Evolutionary conservation across 2,329 filamentous ascomycete genomes (phyloP), one percentile per base, ranked within the genome.

Genomic region (Chaetothyriales sp.): DNA sequence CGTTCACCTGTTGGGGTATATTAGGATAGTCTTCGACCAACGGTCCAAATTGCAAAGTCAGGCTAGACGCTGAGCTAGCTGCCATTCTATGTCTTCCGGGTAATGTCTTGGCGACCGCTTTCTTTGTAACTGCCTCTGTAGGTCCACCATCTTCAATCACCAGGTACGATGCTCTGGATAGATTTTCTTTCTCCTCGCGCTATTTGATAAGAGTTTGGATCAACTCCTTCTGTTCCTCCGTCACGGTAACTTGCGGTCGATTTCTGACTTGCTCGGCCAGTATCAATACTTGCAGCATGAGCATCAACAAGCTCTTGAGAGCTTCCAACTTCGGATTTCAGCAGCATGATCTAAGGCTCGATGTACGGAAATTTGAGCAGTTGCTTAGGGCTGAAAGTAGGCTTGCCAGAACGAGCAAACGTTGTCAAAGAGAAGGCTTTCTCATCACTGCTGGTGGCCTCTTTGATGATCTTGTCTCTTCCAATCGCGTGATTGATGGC

Each of bases 201-300:
- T 67, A 70, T 69, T 72, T 70, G 61, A 61, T 62, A 57, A 61
- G 60, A 47, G 54, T 58, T 61, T 63, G 69, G 70, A 73, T 77
- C 70, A 74, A 70, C 69, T 47, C 43, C 49, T 43, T 43, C 20
- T 46, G 33, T 29, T 59, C 59, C 56, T 47, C 58, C 22, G 22
- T 25, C 22, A 25, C 22, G 22, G 22, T 6, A 6, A 25, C 22
- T 25, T 25, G 22, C 6, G 22, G 22, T 25, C 22, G 22, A 25
- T 25, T 55, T 46, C 51, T 20, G 15, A 60, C 10, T 45, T 63
- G 61, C 22, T 57, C 60, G 13, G 64, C 64, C 51, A 65, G 65
- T 29, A 61, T 64, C 37, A 67, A 59, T 1, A 66, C 63, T 54
- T 65, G 61, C 13, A 66, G 46, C 59, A 66, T 59, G 20, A 67